Evolutionary conservation across 2,329 filamentous ascomycete genomes (phyloP).

Genomic region (Blastomyces gilchristii): DNA sequence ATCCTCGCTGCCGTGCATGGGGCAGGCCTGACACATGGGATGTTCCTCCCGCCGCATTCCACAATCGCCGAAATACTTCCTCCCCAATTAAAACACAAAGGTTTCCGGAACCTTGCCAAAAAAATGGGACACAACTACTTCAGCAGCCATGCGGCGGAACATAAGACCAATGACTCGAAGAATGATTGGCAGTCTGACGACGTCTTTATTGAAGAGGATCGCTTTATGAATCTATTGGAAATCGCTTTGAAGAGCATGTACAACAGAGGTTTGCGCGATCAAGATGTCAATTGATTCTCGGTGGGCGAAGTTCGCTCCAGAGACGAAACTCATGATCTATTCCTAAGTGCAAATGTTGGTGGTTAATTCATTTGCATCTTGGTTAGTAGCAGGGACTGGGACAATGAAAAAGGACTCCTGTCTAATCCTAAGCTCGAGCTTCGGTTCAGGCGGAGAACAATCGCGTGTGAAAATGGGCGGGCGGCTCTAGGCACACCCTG

Average conservation of each 20-base stretch:
- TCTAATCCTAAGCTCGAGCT: background rate
- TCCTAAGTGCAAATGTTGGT: background rate
- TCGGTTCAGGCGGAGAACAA: background rate
- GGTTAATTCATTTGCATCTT: background rate
- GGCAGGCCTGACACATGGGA: conserved; percentile 34
- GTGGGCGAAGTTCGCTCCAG: background rate
- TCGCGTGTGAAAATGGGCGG: background rate
- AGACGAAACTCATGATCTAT: background rate
- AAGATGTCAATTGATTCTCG: conserved; percentile 9
- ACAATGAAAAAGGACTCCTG: background rate
- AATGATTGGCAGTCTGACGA: conserved; percentile 21
- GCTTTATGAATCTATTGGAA: conserved; percentile 22
- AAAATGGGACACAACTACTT: conserved; percentile 33
- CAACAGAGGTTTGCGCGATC: conserved; percentile 13
- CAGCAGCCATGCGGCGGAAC: conserved; percentile 23
- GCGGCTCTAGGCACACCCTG: background rate
- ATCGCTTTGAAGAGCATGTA: conserved; percentile 18
- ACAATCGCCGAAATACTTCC: conserved; percentile 38
- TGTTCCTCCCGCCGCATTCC: conserved; percentile 31
- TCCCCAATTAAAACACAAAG: conserved; percentile 25
- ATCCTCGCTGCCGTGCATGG: conserved; percentile 38
- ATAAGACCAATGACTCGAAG: conserved; percentile 1
- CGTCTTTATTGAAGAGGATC: conserved; percentile 19
- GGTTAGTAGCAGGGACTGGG: background rate
- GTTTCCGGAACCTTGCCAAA: conserved; percentile 36